Percentiles rank a stretch among this genome's conserved stretches.
Evolutionary conservation across 78 protist species (phyloP).

Genomic region (Andalucia godoyi): DNA sequence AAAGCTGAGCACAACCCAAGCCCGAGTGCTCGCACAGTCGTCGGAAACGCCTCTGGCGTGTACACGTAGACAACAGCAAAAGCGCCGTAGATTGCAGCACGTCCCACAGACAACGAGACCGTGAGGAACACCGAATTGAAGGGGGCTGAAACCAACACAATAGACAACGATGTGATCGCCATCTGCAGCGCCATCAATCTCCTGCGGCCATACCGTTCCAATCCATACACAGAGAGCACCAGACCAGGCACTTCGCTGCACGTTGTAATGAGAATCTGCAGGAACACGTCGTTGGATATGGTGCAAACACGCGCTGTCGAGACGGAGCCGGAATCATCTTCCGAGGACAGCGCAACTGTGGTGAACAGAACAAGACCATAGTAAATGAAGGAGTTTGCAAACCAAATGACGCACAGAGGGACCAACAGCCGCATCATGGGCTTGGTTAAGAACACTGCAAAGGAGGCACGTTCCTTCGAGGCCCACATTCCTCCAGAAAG

Average conservation of each 20-base stretch:
- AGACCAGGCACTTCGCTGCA: constrained; percentile 8
- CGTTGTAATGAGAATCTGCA: not conserved
- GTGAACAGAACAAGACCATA: not conserved
- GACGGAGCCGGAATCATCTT: not conserved
- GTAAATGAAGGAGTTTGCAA: constrained; percentile 3
- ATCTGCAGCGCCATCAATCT: too few relatives aligned
- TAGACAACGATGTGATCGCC: not conserved
- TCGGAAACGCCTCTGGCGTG: constrained; percentile 2
- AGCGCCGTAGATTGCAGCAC: not conserved
- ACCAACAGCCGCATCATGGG: not conserved
- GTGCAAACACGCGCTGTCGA: not conserved
- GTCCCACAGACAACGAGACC: not conserved
- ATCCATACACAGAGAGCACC: not conserved
- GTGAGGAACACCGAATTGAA: not conserved
- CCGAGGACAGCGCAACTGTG: not conserved
- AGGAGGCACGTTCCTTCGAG: not conserved
- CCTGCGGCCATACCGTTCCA: too few relatives aligned
- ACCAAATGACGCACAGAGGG: constrained; percentile 19
- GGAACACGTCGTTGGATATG: not conserved
- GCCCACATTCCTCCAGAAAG: too few relatives aligned
- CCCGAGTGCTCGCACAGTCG: constrained; percentile 1
- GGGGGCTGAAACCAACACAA: not conserved
- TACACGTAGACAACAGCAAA: not conserved
- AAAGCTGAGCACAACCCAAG: constrained; percentile 1
- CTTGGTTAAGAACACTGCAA: not conserved